These are phyloP conservation scores for Betula pendula DNA, from an alignment of 306 rosid genomes.

Conservation along the genomic window DNA sequence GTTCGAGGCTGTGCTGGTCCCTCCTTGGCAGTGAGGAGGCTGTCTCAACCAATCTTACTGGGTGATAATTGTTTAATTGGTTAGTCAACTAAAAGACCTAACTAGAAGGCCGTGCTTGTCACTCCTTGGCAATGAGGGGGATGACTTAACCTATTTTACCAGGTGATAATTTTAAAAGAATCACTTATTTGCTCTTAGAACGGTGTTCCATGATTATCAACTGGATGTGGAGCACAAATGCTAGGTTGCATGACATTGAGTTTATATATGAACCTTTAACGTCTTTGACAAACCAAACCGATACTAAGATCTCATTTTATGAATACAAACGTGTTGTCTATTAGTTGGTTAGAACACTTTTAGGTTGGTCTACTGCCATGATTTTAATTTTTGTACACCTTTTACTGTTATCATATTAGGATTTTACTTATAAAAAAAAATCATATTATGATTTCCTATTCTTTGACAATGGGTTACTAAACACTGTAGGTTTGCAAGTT, in stretches of 20 bases:
- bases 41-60: not conserved
- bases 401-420: conserved; percentile 21
- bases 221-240: not conserved
- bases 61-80: not conserved
- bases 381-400: conserved; percentile 21
- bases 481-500: conserved; percentile 89
- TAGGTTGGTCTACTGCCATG: conserved; percentile 2
- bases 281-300: not conserved
- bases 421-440: no score
- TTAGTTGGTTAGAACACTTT: conserved; percentile 3
- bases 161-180: not conserved
- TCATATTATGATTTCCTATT: conserved; percentile 3
- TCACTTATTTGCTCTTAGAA: not conserved
- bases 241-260: not conserved
- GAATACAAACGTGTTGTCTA: not conserved
- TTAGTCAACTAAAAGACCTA: not conserved
- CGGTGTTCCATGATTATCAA: not conserved
- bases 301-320: not conserved
- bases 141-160: not conserved
- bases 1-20: not conserved
- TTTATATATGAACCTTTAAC: not conserved
- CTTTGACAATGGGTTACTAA: conserved; percentile 29
- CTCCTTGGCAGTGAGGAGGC: not conserved
- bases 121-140: not conserved
- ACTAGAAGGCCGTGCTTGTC: not conserved